phyloP scores from a whole-genome alignment of 768 basidiomycete genomes.

The Tylopilus balloui region DNA sequence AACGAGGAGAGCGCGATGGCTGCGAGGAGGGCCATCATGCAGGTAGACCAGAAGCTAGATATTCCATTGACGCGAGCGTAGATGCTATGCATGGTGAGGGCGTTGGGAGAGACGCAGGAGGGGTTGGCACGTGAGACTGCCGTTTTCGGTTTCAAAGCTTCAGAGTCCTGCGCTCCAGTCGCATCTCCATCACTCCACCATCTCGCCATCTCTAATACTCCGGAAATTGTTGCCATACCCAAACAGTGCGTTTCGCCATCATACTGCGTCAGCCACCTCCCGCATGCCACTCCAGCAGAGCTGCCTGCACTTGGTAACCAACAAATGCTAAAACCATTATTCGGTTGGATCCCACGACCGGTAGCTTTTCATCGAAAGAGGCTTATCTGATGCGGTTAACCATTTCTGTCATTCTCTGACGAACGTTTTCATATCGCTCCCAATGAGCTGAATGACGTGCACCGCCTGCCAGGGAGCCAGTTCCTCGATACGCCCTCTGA shows the following conservation, averaged over 20 bases:
- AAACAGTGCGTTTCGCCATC: conserved; percentile 16
- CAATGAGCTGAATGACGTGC: conserved; percentile 4
- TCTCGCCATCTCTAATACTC: conserved; percentile 1
- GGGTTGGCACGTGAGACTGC: neutral
- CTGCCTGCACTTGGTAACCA: conserved; percentile 17
- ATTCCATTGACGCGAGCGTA: conserved; percentile 70
- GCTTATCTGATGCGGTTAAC: conserved; percentile 23
- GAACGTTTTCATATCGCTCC: conserved; percentile 25
- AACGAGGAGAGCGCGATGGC: conserved; percentile 73
- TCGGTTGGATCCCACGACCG: conserved; percentile 15
- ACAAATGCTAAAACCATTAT: conserved; percentile 10
- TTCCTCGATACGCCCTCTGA: conserved; percentile 13
- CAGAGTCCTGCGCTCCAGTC: conserved; percentile 1
- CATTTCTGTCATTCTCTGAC: conserved; percentile 17
- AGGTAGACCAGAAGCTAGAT: conserved; percentile 70
- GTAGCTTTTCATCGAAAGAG: conserved; percentile 19
- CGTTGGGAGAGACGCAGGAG: neutral
- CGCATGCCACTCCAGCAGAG: conserved; percentile 13
- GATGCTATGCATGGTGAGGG: conserved; percentile 68
- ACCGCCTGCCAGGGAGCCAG: conserved; percentile 16
- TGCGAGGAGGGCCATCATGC: conserved; percentile 64
- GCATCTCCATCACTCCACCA: conserved; percentile 6
- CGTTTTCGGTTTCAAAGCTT: neutral
- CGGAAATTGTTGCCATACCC: conserved; percentile 24
- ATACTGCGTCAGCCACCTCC: conserved; percentile 2